Percentiles rank a stretch among this genome's conserved stretches.
These are phyloP conservation scores for Boechera retrofracta DNA, from an alignment of 345 rosid species.

Conservation along the genomic window DNA sequence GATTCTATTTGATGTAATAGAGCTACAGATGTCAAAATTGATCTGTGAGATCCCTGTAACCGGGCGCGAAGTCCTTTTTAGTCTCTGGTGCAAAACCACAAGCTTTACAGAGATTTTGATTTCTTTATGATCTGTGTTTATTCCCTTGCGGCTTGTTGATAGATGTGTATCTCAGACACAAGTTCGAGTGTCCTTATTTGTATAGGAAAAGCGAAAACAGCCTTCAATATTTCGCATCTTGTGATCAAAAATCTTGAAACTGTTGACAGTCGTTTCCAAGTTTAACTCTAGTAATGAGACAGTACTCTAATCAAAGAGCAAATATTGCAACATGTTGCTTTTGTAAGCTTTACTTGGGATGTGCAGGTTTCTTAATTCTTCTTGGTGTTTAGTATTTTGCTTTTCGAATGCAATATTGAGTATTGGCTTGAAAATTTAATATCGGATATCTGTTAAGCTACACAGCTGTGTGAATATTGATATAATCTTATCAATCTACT, in stretches of 20 bases:
- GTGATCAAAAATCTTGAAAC: not conserved
- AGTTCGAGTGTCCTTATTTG: not conserved
- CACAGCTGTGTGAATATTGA: not conserved
- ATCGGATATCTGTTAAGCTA: not conserved
- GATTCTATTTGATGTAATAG: not conserved
- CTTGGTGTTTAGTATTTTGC: not conserved
- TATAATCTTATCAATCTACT: not conserved
- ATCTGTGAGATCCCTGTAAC: not conserved
- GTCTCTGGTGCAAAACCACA: constrained; percentile 4
- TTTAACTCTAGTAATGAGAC: not conserved
- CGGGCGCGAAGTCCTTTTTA: not conserved
- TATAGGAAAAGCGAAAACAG: not conserved
- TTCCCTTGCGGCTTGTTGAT: not conserved
- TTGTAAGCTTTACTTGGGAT: not conserved
- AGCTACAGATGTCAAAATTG: not conserved
- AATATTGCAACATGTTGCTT: not conserved
- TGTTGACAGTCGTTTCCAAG: not conserved
- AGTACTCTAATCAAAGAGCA: not conserved
- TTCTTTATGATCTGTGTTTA: not conserved
- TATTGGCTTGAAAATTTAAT: not conserved
- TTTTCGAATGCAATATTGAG: not conserved
- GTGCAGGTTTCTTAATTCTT: not conserved
- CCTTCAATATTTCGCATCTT: not conserved
- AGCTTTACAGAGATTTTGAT: constrained; percentile 18
- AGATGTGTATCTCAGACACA: not conserved